Evolutionary conservation across 768 basidiomycete species (phyloP), one percentile per base, ranked within the genome.

Genomic region (Gelatoporia subvermispora): DNA sequence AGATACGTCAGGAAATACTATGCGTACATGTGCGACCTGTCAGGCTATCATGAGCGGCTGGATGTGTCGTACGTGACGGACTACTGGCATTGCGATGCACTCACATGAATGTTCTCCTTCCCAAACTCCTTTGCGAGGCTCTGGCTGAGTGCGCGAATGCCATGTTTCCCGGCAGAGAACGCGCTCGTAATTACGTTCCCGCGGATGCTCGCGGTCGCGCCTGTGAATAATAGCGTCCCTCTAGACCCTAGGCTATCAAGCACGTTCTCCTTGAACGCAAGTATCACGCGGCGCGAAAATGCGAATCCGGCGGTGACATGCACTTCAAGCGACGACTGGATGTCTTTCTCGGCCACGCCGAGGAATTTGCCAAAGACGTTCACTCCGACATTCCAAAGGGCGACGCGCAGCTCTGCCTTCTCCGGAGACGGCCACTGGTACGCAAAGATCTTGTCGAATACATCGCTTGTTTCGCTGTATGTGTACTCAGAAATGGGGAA

Each of bases 1-100:
- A 2, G 34, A 20, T 18, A 4, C 15, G 40, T 17, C 37, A 24
- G 25, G 3, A 9, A 22, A 7, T 18, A 18, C 9, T 18, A 1
- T 23, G 73, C 81, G 59, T 54, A 82, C 83, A 65, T 87, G 85
- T 10, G 84, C 74, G 41, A 85, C 76, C 79, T 81, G 53, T 16
- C 3, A 36, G 25, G 1, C 37, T 28, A 15, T 43, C 18, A n/a
- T 11, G 11, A 37, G 36, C 21, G 39, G 23, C 43, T 50, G 22
- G 4, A 28, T 24, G 13, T 3, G 13, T 10, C 2, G 3, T 5
- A 7, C 16, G 17, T 8, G 10, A 21, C 41, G 17, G 43, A 3
- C 21, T n/a, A 38, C 61, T 41, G 21, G 71, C 72, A 45, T 73
- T n/a, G n/a, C n/a, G n/a, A n/a, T n/a, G n/a, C n/a, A n/a, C n/a